Evolutionary conservation across 306 rosid species (phyloP), one percentile per base, ranked within the genome.

Genomic region (Cucurbita argyrosperma): DNA sequence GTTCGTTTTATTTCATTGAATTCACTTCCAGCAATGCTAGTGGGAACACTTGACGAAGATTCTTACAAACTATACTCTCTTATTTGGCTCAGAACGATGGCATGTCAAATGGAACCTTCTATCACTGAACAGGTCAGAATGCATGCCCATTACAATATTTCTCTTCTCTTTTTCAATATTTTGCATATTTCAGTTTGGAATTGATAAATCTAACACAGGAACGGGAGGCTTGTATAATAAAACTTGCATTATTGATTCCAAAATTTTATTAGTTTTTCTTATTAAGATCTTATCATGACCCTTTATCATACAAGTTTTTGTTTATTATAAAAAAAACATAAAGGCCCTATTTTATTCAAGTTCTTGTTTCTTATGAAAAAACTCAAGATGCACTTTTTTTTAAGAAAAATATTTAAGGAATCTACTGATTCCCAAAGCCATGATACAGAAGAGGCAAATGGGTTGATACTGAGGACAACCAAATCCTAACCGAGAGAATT

Each of bases 71-170:
- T 94, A 56, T 94, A 94, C 85, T 78, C 92, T 79, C 92, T 94
- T 72, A 91, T 94, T 76, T 94, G 99, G 97, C 88, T 89, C 51
- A 84, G 91, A 66, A 87, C 97, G 37, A 79, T 94, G 82, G 85
- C 99, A 56, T 89, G 99, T 79, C 99, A 94, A 85, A 94, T 94
- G 99, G 92, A 87, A 83, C 89, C 87, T 76, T 87, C 90, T 38
- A 69, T 74, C 72, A 71, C 83, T 69, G 97, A 89, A 84, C 96
- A 88, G 96, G 99, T 91, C 68, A 69, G 77, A 67, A 46, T 38
- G 16, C 66, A 69, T 81, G 74, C 73, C 38, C 70, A 23, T 46
- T 60, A 45, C 8, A 7, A n/a, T 75, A 26, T 19, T 26, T 61
- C 2, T 45, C 12, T 30, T 15, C 35, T 60, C 71, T 74, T 74